phyloP scores from a whole-genome alignment of 352 stramenopile genomes.

The Plasmopara halstedii region DNA sequence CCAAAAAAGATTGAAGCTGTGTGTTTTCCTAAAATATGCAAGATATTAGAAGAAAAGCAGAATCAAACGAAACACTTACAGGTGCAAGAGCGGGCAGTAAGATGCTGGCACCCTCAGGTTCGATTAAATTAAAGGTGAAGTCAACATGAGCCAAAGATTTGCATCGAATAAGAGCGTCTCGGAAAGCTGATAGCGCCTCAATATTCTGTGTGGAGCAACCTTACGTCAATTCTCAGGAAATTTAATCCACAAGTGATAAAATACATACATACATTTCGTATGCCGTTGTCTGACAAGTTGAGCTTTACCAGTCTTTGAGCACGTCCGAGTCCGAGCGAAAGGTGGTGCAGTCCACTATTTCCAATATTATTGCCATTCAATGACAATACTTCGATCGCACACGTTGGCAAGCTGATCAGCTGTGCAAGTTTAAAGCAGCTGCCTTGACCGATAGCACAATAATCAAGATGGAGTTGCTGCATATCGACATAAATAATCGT shows the following conservation, averaged over 20 bases:
- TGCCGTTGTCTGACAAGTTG: constrained; percentile 74
- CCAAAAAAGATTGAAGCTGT: constrained; percentile 66
- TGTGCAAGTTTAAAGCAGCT: constrained; percentile 67
- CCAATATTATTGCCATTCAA: constrained; percentile 52
- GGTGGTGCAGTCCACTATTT: constrained; percentile 53
- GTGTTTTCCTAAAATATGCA: constrained; percentile 30
- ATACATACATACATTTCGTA: constrained; percentile 43
- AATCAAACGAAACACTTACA: constrained; percentile 23
- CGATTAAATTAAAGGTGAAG: constrained; percentile 74
- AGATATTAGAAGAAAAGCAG: not conserved
- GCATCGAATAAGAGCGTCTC: constrained; percentile 51
- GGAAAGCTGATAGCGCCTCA: constrained; percentile 45
- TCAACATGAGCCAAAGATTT: constrained; percentile 67
- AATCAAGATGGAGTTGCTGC: constrained; percentile 73
- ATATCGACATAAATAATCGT: not conserved
- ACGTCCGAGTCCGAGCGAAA: constrained; percentile 63
- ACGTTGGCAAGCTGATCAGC: constrained; percentile 49
- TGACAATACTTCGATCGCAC: constrained; percentile 48
- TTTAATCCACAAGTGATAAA: not conserved
- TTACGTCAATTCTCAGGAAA: not conserved
- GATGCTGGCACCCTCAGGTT: constrained; percentile 48
- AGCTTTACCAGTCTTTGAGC: constrained; percentile 47
- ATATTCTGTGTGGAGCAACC: constrained; percentile 21
- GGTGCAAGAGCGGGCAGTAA: constrained; percentile 46
- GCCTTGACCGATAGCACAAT: constrained; percentile 36